A percentile compares a stretch with the other conserved stretches of the same genome.
These are phyloP conservation scores for Fagopyrum tataricum DNA, from an alignment of 148 eudicot species.

Conservation along the genomic window DNA sequence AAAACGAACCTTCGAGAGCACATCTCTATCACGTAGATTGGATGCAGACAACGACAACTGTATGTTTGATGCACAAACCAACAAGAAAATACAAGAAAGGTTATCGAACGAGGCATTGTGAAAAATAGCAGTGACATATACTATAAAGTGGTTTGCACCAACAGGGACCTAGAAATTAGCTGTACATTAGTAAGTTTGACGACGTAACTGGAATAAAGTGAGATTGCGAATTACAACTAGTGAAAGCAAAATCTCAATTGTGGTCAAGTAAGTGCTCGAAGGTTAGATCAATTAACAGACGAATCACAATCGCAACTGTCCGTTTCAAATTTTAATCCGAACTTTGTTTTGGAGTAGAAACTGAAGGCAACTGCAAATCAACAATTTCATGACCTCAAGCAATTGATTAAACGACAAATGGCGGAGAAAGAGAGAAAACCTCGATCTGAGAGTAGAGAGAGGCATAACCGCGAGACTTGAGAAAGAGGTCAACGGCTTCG, in stretches of 20 bases:
- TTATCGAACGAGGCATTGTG: constrained; percentile 12
- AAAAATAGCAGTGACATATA: constrained; percentile 5
- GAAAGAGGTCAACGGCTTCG: constrained; percentile 71
- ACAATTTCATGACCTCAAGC: neutral
- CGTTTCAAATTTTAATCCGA: neutral
- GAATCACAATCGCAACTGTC: neutral
- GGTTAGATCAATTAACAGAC: neutral
- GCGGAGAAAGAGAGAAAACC: constrained; percentile 28
- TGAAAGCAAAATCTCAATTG: neutral
- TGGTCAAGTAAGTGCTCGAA: neutral
- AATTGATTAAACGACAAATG: constrained; percentile 1
- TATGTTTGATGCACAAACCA: constrained; percentile 17
- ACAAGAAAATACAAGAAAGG: constrained; percentile 5
- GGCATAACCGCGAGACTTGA: constrained; percentile 59
- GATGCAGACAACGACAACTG: constrained; percentile 90
- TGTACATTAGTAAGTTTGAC: neutral
- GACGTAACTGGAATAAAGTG: neutral
- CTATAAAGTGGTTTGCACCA: constrained; percentile 5
- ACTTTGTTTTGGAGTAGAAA: neutral
- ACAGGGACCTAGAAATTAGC: neutral
- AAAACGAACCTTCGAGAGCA: constrained; percentile 82
- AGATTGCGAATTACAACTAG: neutral
- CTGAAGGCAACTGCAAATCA: neutral
- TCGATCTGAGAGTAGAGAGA: constrained; percentile 86
- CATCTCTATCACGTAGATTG: constrained; percentile 69